These are phyloP conservation scores for Butyriboletus loyo DNA, from an alignment of 768 basidiomycete species.

Conservation along the genomic window DNA sequence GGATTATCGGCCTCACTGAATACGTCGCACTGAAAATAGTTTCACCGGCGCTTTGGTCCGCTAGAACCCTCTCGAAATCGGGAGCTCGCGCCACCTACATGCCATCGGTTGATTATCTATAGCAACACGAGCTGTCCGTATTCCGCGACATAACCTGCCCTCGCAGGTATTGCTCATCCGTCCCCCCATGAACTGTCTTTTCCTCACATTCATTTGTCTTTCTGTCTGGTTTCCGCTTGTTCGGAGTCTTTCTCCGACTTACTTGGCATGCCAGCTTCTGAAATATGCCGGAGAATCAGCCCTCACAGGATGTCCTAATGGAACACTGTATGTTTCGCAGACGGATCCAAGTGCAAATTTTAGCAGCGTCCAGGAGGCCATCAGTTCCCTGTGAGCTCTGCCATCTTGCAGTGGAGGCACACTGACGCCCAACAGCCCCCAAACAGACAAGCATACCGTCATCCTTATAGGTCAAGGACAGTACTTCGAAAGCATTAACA, in stretches of 20 bases:
- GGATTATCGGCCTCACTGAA: not conserved
- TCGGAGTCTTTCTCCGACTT: slow-evolving; percentile 43
- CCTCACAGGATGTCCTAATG: slow-evolving; percentile 50
- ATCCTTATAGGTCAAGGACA: slow-evolving; percentile 59
- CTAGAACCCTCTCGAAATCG: not conserved
- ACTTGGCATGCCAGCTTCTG: slow-evolving; percentile 49
- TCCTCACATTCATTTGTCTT: slow-evolving; percentile 5
- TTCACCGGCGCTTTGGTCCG: no score
- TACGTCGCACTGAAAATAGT: no score
- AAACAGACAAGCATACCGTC: slow-evolving; percentile 32
- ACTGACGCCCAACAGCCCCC: slow-evolving; percentile 34
- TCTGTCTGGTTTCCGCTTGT: not conserved
- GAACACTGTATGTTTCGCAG: slow-evolving; percentile 57
- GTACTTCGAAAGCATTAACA: slow-evolving; percentile 58
- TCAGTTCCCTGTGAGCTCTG: slow-evolving; percentile 50
- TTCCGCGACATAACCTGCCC: not conserved
- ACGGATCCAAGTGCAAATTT: slow-evolving; percentile 47
- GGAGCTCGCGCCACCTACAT: no score
- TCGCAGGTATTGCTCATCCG: not conserved
- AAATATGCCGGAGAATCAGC: slow-evolving; percentile 43
- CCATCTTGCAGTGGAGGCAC: not conserved
- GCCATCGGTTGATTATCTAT: no score
- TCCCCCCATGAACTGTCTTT: slow-evolving; percentile 4
- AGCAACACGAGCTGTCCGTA: not conserved
- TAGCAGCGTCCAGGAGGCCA: slow-evolving; percentile 50